Conservation (phyloP, 192 early-diverging fungal species). For the Umbelopsis ramanniana region DNA sequence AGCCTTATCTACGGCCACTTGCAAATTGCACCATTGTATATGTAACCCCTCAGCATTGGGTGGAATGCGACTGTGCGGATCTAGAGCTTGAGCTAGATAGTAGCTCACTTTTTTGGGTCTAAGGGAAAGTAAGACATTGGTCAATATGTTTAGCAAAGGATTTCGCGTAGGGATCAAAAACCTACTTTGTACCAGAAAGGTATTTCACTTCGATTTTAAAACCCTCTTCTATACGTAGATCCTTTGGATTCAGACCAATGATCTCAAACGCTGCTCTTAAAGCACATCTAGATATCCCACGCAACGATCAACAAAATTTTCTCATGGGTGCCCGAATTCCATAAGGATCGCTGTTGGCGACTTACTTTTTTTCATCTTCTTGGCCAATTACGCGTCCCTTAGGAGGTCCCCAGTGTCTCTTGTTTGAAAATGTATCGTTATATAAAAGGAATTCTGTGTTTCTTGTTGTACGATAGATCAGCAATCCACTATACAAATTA, state of each 20-base stretch:
- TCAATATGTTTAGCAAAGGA: too few species aligned
- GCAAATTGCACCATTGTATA: slow-evolving; percentile 71
- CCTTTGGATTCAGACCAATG: slow-evolving; percentile 71
- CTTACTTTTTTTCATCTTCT: slow-evolving; percentile 87
- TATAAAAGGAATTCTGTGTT: slow-evolving; percentile 83
- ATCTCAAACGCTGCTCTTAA: slow-evolving; percentile 75
- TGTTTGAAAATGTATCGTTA: slow-evolving; percentile 80
- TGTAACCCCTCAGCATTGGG: slow-evolving; percentile 72
- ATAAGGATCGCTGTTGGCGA: neutral
- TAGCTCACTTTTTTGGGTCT: slow-evolving; percentile 83
- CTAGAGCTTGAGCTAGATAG: slow-evolving; percentile 73
- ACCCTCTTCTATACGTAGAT: slow-evolving; percentile 70
- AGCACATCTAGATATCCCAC: slow-evolving; percentile 67
- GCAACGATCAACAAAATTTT: neutral
- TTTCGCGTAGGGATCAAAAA: neutral
- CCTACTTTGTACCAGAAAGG: slow-evolving; percentile 71
- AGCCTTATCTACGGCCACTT: slow-evolving; percentile 68
- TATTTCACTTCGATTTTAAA: slow-evolving; percentile 84
- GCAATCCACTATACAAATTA: slow-evolving; percentile 59
- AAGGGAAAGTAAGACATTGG: too few species aligned
- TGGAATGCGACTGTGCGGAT: slow-evolving; percentile 58
- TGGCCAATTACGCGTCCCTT: slow-evolving; percentile 78
- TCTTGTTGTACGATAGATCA: slow-evolving; percentile 73
- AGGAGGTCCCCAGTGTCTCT: slow-evolving; percentile 83
- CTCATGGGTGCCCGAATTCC: neutral